Evolutionary conservation across 768 basidiomycete genomes (phyloP), one percentile per base, ranked within the genome.

Genomic region (Phylloporus sp.): DNA sequence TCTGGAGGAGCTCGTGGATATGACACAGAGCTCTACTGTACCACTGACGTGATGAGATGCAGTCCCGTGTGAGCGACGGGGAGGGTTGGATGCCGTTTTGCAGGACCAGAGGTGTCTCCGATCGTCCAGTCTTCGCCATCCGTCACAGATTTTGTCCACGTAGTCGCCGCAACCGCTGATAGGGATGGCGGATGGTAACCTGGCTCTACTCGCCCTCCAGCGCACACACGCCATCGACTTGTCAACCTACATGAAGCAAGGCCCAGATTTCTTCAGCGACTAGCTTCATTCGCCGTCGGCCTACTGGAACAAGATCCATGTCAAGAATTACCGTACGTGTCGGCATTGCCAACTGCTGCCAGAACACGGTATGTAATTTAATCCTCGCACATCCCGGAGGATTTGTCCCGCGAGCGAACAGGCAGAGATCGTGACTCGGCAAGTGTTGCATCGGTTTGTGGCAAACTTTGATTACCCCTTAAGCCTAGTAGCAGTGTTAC

Each of bases 1-100:
- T 76, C 18, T 72, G 53, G 22, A 60, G 52, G 79, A 67, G 50
- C 38, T 72, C 71, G 72, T 68, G 22, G 71, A 71, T 16, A 74
- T 76, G 31, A 81, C 74, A 39, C 75, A 66, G 47, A 79, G 67
- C 71, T 23, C 40, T 53, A 50, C 43, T 40, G 18, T n/a, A 36
- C n/a, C 35, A 16, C 12, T 65, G 62, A 63, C 63, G 60, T 65
- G 60, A 63, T 54, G 6, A 18, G 28, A 16, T 29, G 36, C 18
- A 18, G 18, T 34, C 12, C 18, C 55, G 61, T 52, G 60, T 49
- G 61, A 59, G 50, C 49, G 58, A 49, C 22, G 34, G 53, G 28
- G 29, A 32, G 8, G n/a, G n/a, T 36, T 36, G n/a, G 31, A 49
- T 59, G 51, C 41, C 56, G 49, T 41, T 39, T 39, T 50, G 20